Percentiles rank a stretch among this genome's conserved stretches.
Conservation (phyloP, 495 filamentous ascomycete species). For the Tuber melanosporum region DNA sequence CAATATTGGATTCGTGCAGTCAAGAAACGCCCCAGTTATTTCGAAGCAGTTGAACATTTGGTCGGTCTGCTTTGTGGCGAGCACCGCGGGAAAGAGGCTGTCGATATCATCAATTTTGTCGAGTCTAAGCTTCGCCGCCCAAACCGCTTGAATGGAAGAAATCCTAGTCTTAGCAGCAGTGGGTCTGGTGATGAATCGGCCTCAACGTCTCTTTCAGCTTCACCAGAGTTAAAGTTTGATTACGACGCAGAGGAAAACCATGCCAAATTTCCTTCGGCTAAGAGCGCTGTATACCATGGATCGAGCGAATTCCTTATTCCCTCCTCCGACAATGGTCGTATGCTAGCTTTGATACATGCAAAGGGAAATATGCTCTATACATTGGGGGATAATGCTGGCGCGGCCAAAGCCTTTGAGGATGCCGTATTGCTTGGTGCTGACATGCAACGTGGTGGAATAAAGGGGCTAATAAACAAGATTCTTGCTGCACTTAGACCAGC, state of each 20-base stretch:
- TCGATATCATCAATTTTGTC: slow-evolving; percentile 85
- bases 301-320: slow-evolving; percentile 82
- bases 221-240: slow-evolving; percentile 32
- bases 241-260: slow-evolving; percentile 37
- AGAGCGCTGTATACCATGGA: slow-evolving; percentile 49
- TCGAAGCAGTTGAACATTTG: slow-evolving; percentile 95
- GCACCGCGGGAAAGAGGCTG: slow-evolving; percentile 75
- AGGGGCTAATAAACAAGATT: slow-evolving; percentile 73
- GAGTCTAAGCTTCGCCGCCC: slow-evolving; percentile 62
- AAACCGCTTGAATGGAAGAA: slow-evolving; percentile 27
- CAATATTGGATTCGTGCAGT: slow-evolving; percentile 79
- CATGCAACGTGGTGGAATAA: slow-evolving; percentile 62
- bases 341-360: slow-evolving; percentile 85
- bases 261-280: slow-evolving; percentile 21
- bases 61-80: slow-evolving; percentile 79
- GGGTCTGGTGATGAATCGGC: slow-evolving; percentile 47
- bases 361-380: slow-evolving; percentile 98
- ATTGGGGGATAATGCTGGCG: slow-evolving; percentile 72
- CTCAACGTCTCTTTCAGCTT: slow-evolving; percentile 17
- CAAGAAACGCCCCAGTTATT: slow-evolving; percentile 75
- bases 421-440: slow-evolving; percentile 85
- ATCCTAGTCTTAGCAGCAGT: slow-evolving; percentile 53
- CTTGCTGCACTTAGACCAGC: slow-evolving; percentile 60
- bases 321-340: slow-evolving; percentile 84
- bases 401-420: slow-evolving; percentile 89